These are phyloP conservation scores for Penicillium olsonii DNA, from an alignment of 2,329 filamentous ascomycete species.

Conservation along the genomic window DNA sequence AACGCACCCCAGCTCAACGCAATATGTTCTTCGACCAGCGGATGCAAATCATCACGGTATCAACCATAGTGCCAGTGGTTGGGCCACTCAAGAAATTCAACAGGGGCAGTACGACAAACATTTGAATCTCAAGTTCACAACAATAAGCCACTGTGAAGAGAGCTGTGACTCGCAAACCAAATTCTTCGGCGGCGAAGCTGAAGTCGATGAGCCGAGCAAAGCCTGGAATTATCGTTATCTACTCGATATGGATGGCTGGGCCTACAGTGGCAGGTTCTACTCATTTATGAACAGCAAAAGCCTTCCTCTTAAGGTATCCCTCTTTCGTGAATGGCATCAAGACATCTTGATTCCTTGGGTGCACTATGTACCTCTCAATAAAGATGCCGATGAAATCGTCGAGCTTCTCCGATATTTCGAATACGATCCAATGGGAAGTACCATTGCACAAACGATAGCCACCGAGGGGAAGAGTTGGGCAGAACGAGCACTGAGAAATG, in stretches of 20 bases:
- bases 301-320: conserved; percentile 54
- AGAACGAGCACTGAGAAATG: conserved; percentile 54
- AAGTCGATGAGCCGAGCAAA: conserved; percentile 68
- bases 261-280: conserved; percentile 57
- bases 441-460: conserved; percentile 54
- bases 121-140: conserved; percentile 60
- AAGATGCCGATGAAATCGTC: conserved; percentile 53
- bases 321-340: conserved; percentile 61
- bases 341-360: conserved; percentile 58
- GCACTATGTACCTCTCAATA: conserved; percentile 59
- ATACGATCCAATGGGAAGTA: conserved; percentile 49
- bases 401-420: conserved; percentile 54
- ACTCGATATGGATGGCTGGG: conserved; percentile 60
- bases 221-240: conserved; percentile 65
- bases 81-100: neutral
- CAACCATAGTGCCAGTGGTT: neutral
- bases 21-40: conserved; percentile 56
- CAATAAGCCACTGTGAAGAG: conserved; percentile 81
- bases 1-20: conserved; percentile 58
- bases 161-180: conserved; percentile 79
- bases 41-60: conserved; percentile 31
- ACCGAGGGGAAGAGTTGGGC: conserved; percentile 59
- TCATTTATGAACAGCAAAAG: conserved; percentile 52
- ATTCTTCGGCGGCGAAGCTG: conserved; percentile 68
- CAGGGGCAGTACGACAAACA: neutral